These are phyloP conservation scores for Didymella keratinophila DNA, from an alignment of 2,329 filamentous ascomycete species.

Conservation along the genomic window DNA sequence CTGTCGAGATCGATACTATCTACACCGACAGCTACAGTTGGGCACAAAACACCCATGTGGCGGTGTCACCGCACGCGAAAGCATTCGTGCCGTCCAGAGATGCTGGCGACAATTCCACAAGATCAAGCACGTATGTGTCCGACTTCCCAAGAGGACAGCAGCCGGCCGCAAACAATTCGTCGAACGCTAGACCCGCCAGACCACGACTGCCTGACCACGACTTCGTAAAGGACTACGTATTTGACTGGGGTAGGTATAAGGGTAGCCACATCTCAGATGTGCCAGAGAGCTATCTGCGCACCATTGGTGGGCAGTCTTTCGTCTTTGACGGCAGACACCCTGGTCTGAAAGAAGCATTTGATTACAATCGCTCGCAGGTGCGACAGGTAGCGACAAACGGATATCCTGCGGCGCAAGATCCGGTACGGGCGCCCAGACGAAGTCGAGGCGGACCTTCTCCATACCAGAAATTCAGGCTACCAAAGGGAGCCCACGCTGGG, in stretches of 20 bases:
- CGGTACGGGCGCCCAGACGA: constrained; percentile 15
- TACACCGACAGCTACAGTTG: constrained; percentile 3
- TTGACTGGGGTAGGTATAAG: constrained; percentile 28
- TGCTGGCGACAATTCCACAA: constrained; percentile 5
- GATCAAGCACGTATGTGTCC: constrained; percentile 12
- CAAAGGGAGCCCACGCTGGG: constrained; percentile 21
- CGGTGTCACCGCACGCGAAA: background rate
- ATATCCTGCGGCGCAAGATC: constrained; percentile 11
- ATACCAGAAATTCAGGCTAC: constrained; percentile 23
- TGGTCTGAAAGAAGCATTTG: constrained; percentile 34
- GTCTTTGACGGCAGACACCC: constrained; percentile 29
- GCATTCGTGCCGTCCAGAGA: background rate
- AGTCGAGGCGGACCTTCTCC: constrained; percentile 2
- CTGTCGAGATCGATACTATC: constrained; percentile 12
- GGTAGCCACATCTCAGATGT: constrained; percentile 31
- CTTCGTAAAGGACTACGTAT: constrained; percentile 31
- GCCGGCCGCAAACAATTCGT: constrained; percentile 6
- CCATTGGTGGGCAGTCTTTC: constrained; percentile 33
- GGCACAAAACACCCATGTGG: constrained; percentile 11
- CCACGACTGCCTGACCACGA: constrained; percentile 20
- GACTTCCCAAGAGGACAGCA: constrained; percentile 23
- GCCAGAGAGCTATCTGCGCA: constrained; percentile 32
- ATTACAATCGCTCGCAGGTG: constrained; percentile 33
- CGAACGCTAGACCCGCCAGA: constrained; percentile 21
- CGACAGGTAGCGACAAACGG: constrained; percentile 16